Percentiles rank a stretch among this genome's conserved stretches.
Conservation (phyloP, 2,329 filamentous ascomycete species). For the Paramyrothecium roridum region DNA sequence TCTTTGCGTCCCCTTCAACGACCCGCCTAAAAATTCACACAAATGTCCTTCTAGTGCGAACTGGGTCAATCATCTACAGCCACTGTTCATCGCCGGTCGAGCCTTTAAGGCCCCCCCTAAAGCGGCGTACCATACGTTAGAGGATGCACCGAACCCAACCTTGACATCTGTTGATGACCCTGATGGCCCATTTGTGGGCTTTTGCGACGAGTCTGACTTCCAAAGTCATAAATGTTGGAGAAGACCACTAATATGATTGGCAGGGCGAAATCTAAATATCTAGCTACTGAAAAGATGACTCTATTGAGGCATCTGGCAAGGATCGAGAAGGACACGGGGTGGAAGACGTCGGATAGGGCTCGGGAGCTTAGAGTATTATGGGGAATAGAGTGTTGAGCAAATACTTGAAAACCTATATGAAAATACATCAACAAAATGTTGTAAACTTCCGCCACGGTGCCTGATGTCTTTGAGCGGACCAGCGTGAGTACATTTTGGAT, state of each 20-base stretch:
- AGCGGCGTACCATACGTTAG: background rate
- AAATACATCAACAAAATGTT: no score
- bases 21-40: background rate
- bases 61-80: constrained; percentile 10
- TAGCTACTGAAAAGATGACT: constrained; percentile 3
- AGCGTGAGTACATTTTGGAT: no score
- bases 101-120: background rate
- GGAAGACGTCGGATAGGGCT: constrained; percentile 6
- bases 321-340: constrained; percentile 8
- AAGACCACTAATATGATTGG: background rate
- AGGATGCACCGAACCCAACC: background rate
- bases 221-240: background rate
- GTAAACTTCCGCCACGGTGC: no score
- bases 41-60: constrained; percentile 4
- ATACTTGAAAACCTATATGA: no score
- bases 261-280: background rate
- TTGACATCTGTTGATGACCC: no score
- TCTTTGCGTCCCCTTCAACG: no score
- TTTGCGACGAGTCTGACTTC: no score
- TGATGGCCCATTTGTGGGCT: no score
- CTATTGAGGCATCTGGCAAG: constrained; percentile 6
- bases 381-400: no score
- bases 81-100: constrained; percentile 9
- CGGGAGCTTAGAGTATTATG: no score
- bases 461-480: no score